Evolutionary conservation across 2,329 filamentous ascomycete genomes (phyloP).

Genomic region (Diaporthe sp.): DNA sequence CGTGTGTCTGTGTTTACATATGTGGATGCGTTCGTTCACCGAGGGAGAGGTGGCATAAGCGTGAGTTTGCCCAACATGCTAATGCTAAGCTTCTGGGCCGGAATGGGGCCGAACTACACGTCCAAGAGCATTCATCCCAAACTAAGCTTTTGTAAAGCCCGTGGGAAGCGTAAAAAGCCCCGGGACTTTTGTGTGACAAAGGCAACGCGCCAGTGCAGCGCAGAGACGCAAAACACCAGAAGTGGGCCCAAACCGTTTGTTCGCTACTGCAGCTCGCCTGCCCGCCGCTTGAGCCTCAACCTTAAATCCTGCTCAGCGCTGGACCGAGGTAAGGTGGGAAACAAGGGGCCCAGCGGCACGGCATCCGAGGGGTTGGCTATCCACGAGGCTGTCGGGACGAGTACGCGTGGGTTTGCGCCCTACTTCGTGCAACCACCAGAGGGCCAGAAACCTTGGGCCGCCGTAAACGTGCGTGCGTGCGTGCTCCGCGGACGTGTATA

Average conservation of each 20-base stretch:
- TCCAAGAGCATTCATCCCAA: neutral
- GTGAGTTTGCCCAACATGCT: neutral
- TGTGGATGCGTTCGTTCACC: neutral
- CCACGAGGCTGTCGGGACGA: neutral
- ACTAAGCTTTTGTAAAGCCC: conserved; percentile 4
- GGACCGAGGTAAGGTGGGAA: neutral
- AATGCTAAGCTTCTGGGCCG: conserved; percentile 5
- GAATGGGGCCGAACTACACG: neutral
- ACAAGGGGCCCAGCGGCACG: neutral
- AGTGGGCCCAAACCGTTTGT: neutral
- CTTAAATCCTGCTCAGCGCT: conserved; percentile 5
- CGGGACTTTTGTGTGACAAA: neutral
- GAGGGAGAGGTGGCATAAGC: neutral
- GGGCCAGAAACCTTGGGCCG: neutral
- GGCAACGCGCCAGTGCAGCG: neutral
- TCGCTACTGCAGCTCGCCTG: conserved; percentile 7
- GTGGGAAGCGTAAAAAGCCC: neutral
- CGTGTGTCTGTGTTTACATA: neutral
- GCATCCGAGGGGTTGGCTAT: neutral
- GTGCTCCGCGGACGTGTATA: too few relatives aligned
- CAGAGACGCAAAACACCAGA: neutral
- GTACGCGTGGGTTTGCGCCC: conserved; percentile 6
- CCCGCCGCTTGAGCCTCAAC: conserved; percentile 26
- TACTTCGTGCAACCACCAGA: neutral
- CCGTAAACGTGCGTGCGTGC: neutral